Percentiles rank a stretch among this genome's conserved stretches.
phyloP scores from a whole-genome alignment of 768 basidiomycete genomes.

The Pulveroboletus frians region DNA sequence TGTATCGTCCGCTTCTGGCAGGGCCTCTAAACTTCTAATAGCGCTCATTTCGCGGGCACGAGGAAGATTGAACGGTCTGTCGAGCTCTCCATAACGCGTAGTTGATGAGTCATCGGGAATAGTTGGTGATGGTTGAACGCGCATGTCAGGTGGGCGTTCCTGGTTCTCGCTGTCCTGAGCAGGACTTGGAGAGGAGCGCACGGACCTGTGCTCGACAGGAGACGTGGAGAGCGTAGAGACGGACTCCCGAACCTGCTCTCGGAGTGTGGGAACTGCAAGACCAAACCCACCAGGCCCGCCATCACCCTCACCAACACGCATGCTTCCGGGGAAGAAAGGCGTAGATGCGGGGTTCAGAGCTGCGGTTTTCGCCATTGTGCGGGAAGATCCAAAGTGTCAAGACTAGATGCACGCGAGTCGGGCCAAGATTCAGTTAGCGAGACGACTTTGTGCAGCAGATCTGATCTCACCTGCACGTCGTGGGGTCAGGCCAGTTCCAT shows the following conservation, averaged over 20 bases:
- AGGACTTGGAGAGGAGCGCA: conserved; percentile 68
- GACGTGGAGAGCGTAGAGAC: conserved; percentile 55
- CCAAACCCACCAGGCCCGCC: conserved; percentile 36
- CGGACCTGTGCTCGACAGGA: conserved; percentile 60
- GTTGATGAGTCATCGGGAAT: conserved; percentile 44
- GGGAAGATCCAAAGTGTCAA: conserved; percentile 13
- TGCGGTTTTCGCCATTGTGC: conserved; percentile 67
- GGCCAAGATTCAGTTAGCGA: conserved; percentile 4
- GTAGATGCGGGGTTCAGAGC: conserved; percentile 77
- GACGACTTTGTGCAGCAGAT: background rate
- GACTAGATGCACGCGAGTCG: conserved; percentile 10
- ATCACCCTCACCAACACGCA: conserved; percentile 56
- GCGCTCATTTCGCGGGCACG: conserved; percentile 46
- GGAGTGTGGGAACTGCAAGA: conserved; percentile 44
- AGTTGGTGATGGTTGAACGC: conserved; percentile 34
- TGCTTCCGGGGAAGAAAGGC: conserved; percentile 73
- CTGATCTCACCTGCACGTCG: conserved; percentile 22
- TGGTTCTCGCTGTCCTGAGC: conserved; percentile 32
- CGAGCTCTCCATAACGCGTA: conserved; percentile 42
- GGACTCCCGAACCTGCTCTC: conserved; percentile 42
- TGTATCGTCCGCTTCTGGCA: conserved; percentile 53
- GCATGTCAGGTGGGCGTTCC: conserved; percentile 22
- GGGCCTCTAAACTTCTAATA: conserved; percentile 45
- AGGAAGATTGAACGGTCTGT: conserved; percentile 39
- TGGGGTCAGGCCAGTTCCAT: conserved; percentile 26